Evolutionary conservation across 139 green algal genomes (phyloP), one percentile per base, ranked within the genome.

Genomic region (Asterochloris sp.): DNA sequence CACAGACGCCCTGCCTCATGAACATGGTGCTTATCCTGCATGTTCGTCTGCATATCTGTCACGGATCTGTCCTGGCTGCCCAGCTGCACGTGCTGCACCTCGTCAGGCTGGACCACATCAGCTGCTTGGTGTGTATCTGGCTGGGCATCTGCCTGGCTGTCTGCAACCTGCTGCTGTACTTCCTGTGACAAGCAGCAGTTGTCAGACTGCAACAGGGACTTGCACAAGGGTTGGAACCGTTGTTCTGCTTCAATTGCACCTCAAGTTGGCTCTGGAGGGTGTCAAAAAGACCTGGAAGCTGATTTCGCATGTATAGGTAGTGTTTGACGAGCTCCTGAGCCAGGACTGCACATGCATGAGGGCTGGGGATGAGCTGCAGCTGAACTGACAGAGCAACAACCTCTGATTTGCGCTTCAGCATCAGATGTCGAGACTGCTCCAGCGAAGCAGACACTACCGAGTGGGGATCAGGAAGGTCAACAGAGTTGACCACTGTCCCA

Each of bases 251-350:
- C 14, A 26, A 23, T 71, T n/a, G 73, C 29, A 27, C 69, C 80
- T 79, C 47, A 24, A 80, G 29, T 75, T 80, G 62, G 62, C 29
- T 60, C 66, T 78, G 47, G 28, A 84, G 62, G 54, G 80, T 74
- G 26, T 80, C 38, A 54, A 69, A 84, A 9, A 84, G 74, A 4
- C 28, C 63, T 26, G 81, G 81, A 21, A 84, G 75, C 81, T 80
- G 73, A 24, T 84, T 84, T 11, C 81, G 73, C 74, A 84, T 80
- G 29, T 77, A 84, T 6, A 84, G 81, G 60, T 76, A 54, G 19
- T 84, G 81, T 28, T 84, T 84, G 9, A 80, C 19, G 24, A 84
- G 62, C 27, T 84, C 81, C 21, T 76, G 62, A 1, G 68, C 81
- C 17, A 81, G 26, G 28, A 15, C 19, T 62, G 19, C 16, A 81